A percentile compares a stretch with the other conserved stretches of the same genome.
These are phyloP conservation scores for Paecilomyces niveus DNA, from an alignment of 2,329 filamentous ascomycete species.

Conservation along the genomic window DNA sequence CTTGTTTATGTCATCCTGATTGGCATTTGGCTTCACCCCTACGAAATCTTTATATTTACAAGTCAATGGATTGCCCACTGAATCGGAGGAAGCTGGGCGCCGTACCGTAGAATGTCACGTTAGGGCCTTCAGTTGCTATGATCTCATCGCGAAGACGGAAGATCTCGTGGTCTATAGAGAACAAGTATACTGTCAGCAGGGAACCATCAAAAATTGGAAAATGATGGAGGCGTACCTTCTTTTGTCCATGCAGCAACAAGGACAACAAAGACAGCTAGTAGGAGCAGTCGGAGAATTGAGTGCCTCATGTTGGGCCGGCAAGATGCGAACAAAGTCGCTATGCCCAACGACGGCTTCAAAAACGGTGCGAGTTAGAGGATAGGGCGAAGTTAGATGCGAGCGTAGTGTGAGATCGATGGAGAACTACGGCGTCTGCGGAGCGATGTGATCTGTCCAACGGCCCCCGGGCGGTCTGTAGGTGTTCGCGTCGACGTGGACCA, in stretches of 20 bases:
- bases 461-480: background rate
- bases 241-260: slow-evolving; percentile 74
- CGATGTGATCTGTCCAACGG: background rate
- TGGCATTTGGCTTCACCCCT: slow-evolving; percentile 64
- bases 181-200: slow-evolving; percentile 2
- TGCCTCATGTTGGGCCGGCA: slow-evolving; percentile 58
- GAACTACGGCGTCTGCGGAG: background rate
- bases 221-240: slow-evolving; percentile 56
- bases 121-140: slow-evolving; percentile 62
- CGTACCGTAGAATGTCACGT: slow-evolving; percentile 79
- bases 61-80: background rate
- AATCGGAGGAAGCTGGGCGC: background rate
- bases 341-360: slow-evolving; percentile 5
- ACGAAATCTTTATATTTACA: slow-evolving; percentile 60
- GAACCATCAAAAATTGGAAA: background rate
- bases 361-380: slow-evolving; percentile 5
- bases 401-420: background rate
- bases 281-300: slow-evolving; percentile 54
- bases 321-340: slow-evolving; percentile 6
- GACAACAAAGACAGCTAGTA: slow-evolving; percentile 62
- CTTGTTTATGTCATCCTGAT: slow-evolving; percentile 83
- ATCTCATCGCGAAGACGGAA: slow-evolving; percentile 92
- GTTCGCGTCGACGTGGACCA: slow-evolving; percentile 9
- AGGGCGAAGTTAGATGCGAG: slow-evolving; percentile 5
- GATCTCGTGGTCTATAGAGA: slow-evolving; percentile 77